Base-by-base conservation (phyloP, 1,284 basidiomycete species). In the Ceratobasidium sp. region DNA sequence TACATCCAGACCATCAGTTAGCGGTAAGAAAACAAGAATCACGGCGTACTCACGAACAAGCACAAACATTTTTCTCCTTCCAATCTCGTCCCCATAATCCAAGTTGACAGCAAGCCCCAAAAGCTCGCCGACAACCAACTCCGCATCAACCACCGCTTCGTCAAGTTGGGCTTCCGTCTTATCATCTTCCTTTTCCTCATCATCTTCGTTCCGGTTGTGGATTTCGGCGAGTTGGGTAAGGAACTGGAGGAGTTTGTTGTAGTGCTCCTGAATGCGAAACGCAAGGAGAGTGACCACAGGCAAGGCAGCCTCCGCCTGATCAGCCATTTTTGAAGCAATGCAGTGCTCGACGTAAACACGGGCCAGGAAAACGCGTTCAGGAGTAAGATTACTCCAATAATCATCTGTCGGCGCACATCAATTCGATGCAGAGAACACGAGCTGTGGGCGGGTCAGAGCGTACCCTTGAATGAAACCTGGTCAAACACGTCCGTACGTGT, bases 81-180 rank as follows among this genome's bases (percentile, higher is more conserved):
- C 96, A 77, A 96, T 95, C 81, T 99, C 96, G 81, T 99, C 97
- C 34, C 89, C 90, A 77, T 96, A 98, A 80, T 98, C 97, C 53
- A 96, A 84, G 74, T 91, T 90, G 34, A 95, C 85, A 0, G 93
- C 91, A 65, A 97, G 87, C 70, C 88, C 87, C 43, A 98, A 84
- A 76, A 98, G 78, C 79, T 98, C 94, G 1, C 89, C 86, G 36
- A 98, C 86, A 16, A 96, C 83, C 74, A 95, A 92, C 73, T 93
- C 90, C 60, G 82, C 82, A 65, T 81, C 80, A 32, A 77, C 73
- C 3, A 76, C 73, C 43, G 78, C 69, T 73, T 90, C 89, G 10
- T 88, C 84, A 3, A 86, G 78, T 71, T 86, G 85, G 41, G 89
- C 88, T 41, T 88, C 86, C 43, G 84, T 81, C 46, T 80, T 80